Conservation (phyloP, 176 grass and related monocot species). For the Phyllostachys edulis region DNA sequence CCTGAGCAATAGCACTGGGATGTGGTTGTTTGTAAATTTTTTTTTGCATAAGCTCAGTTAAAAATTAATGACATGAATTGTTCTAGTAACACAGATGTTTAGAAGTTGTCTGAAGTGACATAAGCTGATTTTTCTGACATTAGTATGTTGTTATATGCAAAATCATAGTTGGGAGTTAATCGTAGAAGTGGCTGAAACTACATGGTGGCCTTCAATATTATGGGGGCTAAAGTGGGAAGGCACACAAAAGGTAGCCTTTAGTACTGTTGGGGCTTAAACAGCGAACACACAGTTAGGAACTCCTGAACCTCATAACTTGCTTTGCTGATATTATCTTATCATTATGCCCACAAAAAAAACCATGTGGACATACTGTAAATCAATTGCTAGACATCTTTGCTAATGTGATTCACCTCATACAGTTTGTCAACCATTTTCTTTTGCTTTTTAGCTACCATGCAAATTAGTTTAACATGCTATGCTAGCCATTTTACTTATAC, state of each 20-base stretch:
- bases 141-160: neutral
- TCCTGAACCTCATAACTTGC: neutral
- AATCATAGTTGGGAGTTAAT: neutral
- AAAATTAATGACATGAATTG: neutral
- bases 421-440: neutral
- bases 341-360: neutral
- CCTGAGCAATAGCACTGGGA: neutral
- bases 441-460: neutral
- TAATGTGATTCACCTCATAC: neutral
- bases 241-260: neutral
- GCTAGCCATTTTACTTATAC: neutral
- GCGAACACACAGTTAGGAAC: neutral
- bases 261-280: neutral
- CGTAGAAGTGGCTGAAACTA: conserved; percentile 7
- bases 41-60: neutral
- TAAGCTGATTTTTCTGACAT: neutral
- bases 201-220: neutral
- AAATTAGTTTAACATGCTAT: conserved; percentile 11
- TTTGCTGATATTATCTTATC: conserved; percentile 1
- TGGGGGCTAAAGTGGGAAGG: neutral
- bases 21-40: neutral
- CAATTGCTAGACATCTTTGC: neutral
- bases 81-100: neutral
- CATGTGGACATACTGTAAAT: neutral
- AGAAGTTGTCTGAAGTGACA: neutral